phyloP scores from a whole-genome alignment of 1,284 basidiomycete genomes.

The Microbotryum intermedium region DNA sequence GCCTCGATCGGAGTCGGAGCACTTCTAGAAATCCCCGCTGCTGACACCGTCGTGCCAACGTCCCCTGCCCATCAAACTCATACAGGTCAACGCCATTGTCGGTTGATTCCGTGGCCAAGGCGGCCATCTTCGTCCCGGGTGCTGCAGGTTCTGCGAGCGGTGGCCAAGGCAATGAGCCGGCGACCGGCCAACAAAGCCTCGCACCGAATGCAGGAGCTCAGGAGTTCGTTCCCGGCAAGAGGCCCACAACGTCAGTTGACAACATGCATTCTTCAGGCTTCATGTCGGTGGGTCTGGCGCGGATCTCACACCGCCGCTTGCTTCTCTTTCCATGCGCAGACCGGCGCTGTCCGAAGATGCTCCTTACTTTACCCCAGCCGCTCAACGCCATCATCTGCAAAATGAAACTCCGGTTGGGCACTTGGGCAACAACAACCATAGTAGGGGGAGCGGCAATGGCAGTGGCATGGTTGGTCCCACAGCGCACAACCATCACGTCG shows the following conservation, averaged over 20 bases:
- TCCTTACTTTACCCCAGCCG: conserved; percentile 10
- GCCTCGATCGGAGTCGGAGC: too few species aligned
- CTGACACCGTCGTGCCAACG: too few species aligned
- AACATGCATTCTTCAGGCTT: neutral
- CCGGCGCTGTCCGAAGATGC: conserved; percentile 20
- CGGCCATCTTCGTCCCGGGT: conserved; percentile 30
- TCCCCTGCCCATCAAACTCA: too few species aligned
- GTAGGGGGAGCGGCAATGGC: neutral
- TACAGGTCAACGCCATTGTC: conserved; percentile 15
- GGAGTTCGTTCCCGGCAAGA: conserved; percentile 20
- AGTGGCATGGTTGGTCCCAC: neutral
- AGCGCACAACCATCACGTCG: neutral
- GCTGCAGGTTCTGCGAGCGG: neutral
- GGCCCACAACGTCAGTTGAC: conserved; percentile 13
- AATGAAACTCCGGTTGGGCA: neutral
- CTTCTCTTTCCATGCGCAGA: neutral
- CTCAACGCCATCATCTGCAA: neutral
- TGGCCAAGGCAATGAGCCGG: neutral
- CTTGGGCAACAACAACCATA: too few species aligned
- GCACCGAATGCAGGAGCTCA: conserved; percentile 8
- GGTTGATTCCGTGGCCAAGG: conserved; percentile 13
- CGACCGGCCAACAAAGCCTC: neutral
- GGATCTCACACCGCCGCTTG: neutral
- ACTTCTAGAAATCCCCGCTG: too few species aligned
- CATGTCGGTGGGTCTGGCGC: neutral